Evolutionary conservation across 768 basidiomycete species (phyloP).

Genomic region (Macrolepiota dolichaula): DNA sequence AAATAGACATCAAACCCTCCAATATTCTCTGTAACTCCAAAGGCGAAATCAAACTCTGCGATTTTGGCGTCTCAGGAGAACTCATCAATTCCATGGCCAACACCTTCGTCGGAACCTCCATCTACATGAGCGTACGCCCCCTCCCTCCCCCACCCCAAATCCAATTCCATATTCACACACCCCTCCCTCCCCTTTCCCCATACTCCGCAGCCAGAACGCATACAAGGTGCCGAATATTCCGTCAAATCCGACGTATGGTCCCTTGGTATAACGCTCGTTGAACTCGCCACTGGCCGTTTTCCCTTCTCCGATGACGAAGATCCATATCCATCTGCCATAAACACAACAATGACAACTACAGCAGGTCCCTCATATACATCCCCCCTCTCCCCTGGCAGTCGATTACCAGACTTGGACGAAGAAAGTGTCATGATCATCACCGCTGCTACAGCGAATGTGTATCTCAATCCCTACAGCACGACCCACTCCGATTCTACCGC

Average conservation of each 20-base stretch:
- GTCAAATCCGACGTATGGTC: slow-evolving; percentile 99
- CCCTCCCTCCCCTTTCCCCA: slow-evolving; percentile 2
- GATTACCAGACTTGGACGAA: slow-evolving; percentile 59
- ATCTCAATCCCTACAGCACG: slow-evolving; percentile 24
- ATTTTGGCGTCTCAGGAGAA: slow-evolving; percentile 98
- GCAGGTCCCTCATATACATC: background rate
- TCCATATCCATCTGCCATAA: background rate
- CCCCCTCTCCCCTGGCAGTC: background rate
- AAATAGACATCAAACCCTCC: slow-evolving; percentile 94
- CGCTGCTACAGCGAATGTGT: slow-evolving; percentile 37
- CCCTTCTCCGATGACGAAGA: slow-evolving; percentile 82
- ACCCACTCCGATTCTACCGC: background rate
- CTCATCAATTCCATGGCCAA: slow-evolving; percentile 98
- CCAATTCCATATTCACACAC: background rate
- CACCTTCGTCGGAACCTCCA: slow-evolving; percentile 98
- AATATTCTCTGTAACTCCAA: slow-evolving; percentile 94
- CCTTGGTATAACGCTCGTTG: slow-evolving; percentile 92
- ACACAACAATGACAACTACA: background rate
- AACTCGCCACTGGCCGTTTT: slow-evolving; percentile 96
- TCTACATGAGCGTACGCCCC: slow-evolving; percentile 93
- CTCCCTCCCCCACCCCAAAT: background rate
- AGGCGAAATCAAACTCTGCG: slow-evolving; percentile 97
- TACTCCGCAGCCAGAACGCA: slow-evolving; percentile 83
- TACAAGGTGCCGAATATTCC: slow-evolving; percentile 96
- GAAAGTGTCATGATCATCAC: slow-evolving; percentile 51